Conservation (phyloP, 306 rosid species). For the Hippophae gyantsensis region DNA sequence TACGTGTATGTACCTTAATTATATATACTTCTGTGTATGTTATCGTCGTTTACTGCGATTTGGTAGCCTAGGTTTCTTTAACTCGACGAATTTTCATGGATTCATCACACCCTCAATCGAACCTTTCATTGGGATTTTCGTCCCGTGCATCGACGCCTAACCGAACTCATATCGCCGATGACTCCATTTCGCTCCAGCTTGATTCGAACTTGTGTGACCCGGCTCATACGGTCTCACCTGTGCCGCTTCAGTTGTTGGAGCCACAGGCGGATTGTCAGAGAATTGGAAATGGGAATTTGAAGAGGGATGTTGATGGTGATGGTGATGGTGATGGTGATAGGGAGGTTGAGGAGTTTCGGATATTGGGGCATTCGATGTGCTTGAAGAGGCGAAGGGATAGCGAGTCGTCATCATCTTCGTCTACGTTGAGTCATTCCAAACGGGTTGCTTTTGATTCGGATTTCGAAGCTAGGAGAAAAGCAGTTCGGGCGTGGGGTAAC, state of each 20-base stretch:
- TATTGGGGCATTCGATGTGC: constrained; percentile 84
- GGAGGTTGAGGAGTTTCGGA: constrained; percentile 72
- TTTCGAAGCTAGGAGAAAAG: constrained; percentile 43
- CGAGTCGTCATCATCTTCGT: constrained; percentile 43
- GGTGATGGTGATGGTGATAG: constrained; percentile 34
- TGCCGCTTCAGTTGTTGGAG: constrained; percentile 68
- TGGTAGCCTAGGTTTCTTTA: background rate
- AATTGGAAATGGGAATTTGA: constrained; percentile 21
- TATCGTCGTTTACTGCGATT: background rate
- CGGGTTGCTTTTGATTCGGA: constrained; percentile 38
- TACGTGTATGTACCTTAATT: background rate
- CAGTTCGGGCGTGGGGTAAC: constrained; percentile 65
- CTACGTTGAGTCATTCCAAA: constrained; percentile 15
- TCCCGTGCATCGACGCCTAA: constrained; percentile 55
- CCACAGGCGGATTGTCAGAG: constrained; percentile 31
- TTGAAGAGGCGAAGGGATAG: constrained; percentile 60
- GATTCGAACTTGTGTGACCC: constrained; percentile 52
- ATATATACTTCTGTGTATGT: background rate
- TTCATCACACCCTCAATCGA: constrained; percentile 49
- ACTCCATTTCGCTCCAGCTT: constrained; percentile 54
- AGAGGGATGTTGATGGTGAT: constrained; percentile 12
- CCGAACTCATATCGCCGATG: constrained; percentile 44
- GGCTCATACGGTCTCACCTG: constrained; percentile 34
- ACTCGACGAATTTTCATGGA: constrained; percentile 32
- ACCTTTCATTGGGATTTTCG: constrained; percentile 51